These are phyloP conservation scores for Strigomonas galati DNA, from an alignment of 208 protist species.

Conservation along the genomic window DNA sequence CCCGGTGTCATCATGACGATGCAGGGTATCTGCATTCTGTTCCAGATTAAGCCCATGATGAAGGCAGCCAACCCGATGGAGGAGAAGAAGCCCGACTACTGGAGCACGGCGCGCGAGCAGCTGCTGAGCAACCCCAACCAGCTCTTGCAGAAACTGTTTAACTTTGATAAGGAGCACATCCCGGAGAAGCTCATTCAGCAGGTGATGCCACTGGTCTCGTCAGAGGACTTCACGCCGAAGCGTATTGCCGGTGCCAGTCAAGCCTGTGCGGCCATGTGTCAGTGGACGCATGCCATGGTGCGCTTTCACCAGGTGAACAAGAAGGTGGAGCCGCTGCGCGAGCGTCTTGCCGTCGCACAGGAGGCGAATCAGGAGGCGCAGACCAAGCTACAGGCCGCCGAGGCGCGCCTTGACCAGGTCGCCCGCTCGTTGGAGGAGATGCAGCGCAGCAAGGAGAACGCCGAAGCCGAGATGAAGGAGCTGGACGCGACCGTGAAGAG, in stretches of 20 bases:
- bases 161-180: constrained; percentile 97
- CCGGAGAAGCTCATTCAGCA: constrained; percentile 93
- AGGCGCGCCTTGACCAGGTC: constrained; percentile 89
- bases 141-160: constrained; percentile 92
- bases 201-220: constrained; percentile 91
- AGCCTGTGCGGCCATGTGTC: constrained; percentile 97
- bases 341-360: constrained; percentile 88
- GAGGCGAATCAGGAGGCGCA: constrained; percentile 91
- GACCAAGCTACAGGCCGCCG: constrained; percentile 86
- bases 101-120: constrained; percentile 92
- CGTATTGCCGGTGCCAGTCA: constrained; percentile 94
- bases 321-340: constrained; percentile 92
- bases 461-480: constrained; percentile 93
- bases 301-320: constrained; percentile 96
- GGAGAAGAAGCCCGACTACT: constrained; percentile 96
- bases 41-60: constrained; percentile 96
- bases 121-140: constrained; percentile 89
- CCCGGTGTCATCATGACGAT: constrained; percentile 96
- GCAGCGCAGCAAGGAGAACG: constrained; percentile 88
- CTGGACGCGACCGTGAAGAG: constrained; percentile 91
- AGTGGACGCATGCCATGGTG: constrained; percentile 98
- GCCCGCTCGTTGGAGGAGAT: constrained; percentile 91
- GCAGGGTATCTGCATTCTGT: constrained; percentile 98
- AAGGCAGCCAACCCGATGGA: constrained; percentile 93
- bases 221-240: constrained; percentile 94